Evolutionary conservation across 176 grass and related monocot genomes (phyloP).

Genomic region (Musa schizocarpa): DNA sequence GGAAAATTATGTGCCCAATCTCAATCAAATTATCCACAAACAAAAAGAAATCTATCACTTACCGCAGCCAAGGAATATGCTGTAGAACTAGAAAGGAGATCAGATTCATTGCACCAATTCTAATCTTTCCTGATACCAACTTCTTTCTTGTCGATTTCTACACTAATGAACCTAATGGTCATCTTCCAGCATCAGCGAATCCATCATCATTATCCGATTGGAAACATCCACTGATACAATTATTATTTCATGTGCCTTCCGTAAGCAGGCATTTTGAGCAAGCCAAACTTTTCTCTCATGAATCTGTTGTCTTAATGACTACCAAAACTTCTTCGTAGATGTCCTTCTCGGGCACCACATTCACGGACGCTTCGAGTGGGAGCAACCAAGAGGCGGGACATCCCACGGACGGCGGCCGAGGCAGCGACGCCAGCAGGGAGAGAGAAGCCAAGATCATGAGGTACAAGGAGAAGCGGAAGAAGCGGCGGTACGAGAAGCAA

Average conservation of each 20-base stretch:
- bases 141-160: not conserved
- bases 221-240: not conserved
- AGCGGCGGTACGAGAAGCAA: constrained; percentile 18
- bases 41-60: no score
- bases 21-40: no score
- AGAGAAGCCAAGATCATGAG: constrained; percentile 22
- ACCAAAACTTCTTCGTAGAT: constrained; percentile 21
- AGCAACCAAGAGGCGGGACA: constrained; percentile 12
- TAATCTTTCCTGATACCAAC: not conserved
- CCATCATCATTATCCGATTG: no score
- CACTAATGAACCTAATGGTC: no score
- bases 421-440: not conserved
- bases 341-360: constrained; percentile 38
- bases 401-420: not conserved
- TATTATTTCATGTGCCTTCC: no score
- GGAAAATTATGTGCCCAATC: no score
- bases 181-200: no score
- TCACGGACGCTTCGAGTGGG: constrained; percentile 34
- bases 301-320: no score
- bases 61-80: not conserved
- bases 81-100: not conserved
- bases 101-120: not conserved
- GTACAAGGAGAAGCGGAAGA: constrained; percentile 24
- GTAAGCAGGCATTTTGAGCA: no score
- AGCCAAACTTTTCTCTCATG: not conserved